Evolutionary conservation across 768 basidiomycete genomes (phyloP).

Genomic region (Agaricus subrufescens): DNA sequence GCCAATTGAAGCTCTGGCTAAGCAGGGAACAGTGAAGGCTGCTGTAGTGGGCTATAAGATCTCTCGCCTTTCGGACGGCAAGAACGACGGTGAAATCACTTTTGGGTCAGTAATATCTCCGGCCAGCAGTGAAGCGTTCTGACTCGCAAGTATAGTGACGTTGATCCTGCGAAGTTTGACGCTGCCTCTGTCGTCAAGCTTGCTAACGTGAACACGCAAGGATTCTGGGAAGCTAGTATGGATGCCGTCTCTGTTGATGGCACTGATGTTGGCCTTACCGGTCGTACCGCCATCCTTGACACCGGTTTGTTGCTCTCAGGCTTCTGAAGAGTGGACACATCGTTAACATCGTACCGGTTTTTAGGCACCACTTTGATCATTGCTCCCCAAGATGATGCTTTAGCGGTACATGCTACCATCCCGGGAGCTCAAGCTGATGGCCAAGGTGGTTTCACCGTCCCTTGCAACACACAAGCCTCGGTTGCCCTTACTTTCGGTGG

Average conservation of each 20-base stretch:
- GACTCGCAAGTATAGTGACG: constrained; percentile 19
- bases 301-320: constrained; percentile 27
- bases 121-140: neutral
- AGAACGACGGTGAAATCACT: constrained; percentile 77
- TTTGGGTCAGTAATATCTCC: constrained; percentile 37
- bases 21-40: constrained; percentile 49
- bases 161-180: constrained; percentile 60
- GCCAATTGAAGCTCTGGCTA: constrained; percentile 66
- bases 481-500: constrained; percentile 61
- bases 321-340: neutral
- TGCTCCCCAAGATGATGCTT: constrained; percentile 37
- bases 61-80: constrained; percentile 62
- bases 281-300: constrained; percentile 72
- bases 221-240: constrained; percentile 81
- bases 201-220: constrained; percentile 56
- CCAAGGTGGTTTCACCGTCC: constrained; percentile 47
- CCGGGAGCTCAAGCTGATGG: constrained; percentile 45
- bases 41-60: constrained; percentile 82
- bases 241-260: constrained; percentile 58
- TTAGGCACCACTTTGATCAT: constrained; percentile 12
- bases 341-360: constrained; percentile 8
- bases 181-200: constrained; percentile 53
- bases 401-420: constrained; percentile 51
- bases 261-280: constrained; percentile 39
- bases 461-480: constrained; percentile 54